Conservation (phyloP, 1,284 basidiomycete species). For the Rugosomyces carneus region DNA sequence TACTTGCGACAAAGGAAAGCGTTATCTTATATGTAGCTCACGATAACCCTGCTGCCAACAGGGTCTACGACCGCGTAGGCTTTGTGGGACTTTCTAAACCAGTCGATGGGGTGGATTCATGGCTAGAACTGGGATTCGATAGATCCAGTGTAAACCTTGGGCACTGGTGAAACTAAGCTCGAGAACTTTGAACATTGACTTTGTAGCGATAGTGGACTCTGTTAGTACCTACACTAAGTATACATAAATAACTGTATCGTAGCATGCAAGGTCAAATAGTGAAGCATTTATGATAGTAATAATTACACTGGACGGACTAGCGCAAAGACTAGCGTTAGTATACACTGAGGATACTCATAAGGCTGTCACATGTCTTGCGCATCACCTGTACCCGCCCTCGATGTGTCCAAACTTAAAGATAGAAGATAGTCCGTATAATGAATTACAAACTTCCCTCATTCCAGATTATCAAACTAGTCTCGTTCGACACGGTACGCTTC, state of each 20-base stretch:
- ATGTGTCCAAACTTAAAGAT: not conserved
- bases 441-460: not conserved
- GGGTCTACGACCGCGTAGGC: conserved; percentile 57
- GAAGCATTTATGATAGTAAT: too few relatives aligned
- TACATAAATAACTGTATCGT: not conserved
- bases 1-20: conserved; percentile 26
- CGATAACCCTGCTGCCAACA: conserved; percentile 42
- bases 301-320: too few relatives aligned
- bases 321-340: too few relatives aligned
- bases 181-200: too few relatives aligned
- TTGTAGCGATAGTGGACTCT: not conserved
- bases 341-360: too few relatives aligned
- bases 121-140: conserved; percentile 61
- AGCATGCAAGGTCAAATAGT: not conserved
- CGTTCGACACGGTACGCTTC: conserved; percentile 45
- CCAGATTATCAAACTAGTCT: conserved; percentile 23
- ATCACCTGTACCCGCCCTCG: too few relatives aligned
- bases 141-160: conserved; percentile 40
- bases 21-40: conserved; percentile 53
- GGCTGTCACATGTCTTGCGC: too few relatives aligned
- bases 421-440: conserved; percentile 6
- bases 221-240: not conserved
- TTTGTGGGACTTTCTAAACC: conserved; percentile 43
- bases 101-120: conserved; percentile 38
- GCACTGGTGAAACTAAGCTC: conserved; percentile 65